These are phyloP conservation scores for Mycena belliarum DNA, from an alignment of 768 basidiomycete genomes.

Conservation along the genomic window DNA sequence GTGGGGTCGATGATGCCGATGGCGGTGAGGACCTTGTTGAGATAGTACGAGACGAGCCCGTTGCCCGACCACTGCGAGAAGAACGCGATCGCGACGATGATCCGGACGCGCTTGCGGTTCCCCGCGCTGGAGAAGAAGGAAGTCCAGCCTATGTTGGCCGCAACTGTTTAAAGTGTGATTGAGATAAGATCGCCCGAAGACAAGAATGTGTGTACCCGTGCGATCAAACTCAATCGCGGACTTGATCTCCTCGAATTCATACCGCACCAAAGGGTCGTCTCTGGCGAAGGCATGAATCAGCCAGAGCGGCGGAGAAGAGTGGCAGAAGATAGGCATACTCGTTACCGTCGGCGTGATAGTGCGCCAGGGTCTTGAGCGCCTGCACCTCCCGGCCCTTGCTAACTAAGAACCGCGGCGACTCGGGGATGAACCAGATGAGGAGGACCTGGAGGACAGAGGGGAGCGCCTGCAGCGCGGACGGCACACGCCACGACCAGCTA, in stretches of 20 bases:
- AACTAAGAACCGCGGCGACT: conserved; percentile 83
- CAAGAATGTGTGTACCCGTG: conserved; percentile 24
- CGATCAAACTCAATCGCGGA: conserved; percentile 70
- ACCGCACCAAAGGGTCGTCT: conserved; percentile 64
- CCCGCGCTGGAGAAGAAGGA: conserved; percentile 65
- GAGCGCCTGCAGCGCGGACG: conserved; percentile 70
- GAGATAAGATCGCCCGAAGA: not conserved
- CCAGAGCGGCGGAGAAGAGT: not conserved
- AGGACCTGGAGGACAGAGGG: conserved; percentile 67
- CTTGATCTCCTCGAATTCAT: conserved; percentile 82
- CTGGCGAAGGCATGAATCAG: conserved; percentile 26
- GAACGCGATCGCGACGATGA: conserved; percentile 76
- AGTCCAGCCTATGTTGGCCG: conserved; percentile 66
- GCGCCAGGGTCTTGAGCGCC: conserved; percentile 67
- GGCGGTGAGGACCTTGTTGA: conserved; percentile 67
- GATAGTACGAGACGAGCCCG: conserved; percentile 82
- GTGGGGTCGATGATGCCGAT: conserved; percentile 65
- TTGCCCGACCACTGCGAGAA: conserved; percentile 88
- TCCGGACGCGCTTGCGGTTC: conserved; percentile 73
- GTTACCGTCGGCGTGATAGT: conserved; percentile 82
- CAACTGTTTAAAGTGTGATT: conserved; percentile 34
- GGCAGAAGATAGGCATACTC: conserved; percentile 32
- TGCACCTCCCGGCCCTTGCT: conserved; percentile 69
- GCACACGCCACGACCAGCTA: conserved; percentile 83
- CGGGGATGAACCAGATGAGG: conserved; percentile 71